Base-by-base conservation (phyloP, 2,329 filamentous ascomycete species). In the Beauveria sp. region DNA sequence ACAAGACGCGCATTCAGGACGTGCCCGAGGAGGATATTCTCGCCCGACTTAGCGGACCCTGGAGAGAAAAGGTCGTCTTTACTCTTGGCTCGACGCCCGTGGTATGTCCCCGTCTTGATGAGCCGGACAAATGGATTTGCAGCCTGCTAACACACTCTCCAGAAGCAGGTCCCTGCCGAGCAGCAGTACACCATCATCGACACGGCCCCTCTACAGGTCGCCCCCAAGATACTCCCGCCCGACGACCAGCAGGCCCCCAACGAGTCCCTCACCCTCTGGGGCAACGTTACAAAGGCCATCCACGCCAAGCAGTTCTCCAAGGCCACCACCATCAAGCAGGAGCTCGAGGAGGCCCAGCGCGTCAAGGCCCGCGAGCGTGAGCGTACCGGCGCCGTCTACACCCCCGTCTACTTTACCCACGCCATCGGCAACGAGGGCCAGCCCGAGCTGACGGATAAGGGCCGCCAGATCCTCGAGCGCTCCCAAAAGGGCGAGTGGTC, bases 211-310 rank as follows among this genome's bases (percentile, higher is more conserved):
- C 84, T 99, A 51, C 83, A 81, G 47, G 91, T 96, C 3, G 84
- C 88, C 0, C 79, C 87, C 60, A 99, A 99, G 76, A 78, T 84
- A 48, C 73, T 96, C 0, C 94, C 94, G 0, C 91, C 93, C 0
- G 75, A 82, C 20, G 86, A 92, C 48, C 74, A 85, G 62, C 94
- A 97, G 73, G 84, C 96, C 2, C 84, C 89, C 60, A 94, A 99
- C 72, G 94, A 99, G 76, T 96, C 90, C 2, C 84, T 94, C 65
- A 86, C 84, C 61, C 89, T 96, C 71, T 99, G 94, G 94, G 82
- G 85, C 40, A 84, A 84, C 26, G 93, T 99, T 50, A 97, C 94
- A 20, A 82, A 90, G 57, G 91, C 92, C 41, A 97, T 99, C 69
- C 74, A 84, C 24, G 78, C 85, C 63, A 96, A 92, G 75, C 91